Conservation (phyloP, 2,329 filamentous ascomycete genomes). For the Cladosporium austrohemisphaericum region DNA sequence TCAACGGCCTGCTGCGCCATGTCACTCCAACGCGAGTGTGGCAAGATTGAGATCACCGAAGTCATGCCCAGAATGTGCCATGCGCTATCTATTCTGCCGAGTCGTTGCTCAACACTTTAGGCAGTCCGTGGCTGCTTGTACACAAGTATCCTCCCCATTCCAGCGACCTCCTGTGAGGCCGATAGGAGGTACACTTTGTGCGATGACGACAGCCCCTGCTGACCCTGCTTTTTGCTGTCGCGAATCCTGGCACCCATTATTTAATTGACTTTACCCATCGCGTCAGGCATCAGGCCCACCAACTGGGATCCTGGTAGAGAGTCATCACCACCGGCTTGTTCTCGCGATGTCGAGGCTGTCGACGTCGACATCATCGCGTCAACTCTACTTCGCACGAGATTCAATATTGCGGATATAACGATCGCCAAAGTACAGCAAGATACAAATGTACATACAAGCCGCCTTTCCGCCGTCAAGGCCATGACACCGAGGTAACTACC, state of each 20-base stretch:
- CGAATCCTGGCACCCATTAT: too few species aligned
- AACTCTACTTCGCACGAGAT: conserved; percentile 7
- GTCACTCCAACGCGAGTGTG: too few species aligned
- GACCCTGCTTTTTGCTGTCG: too few species aligned
- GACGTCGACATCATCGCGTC: conserved; percentile 9
- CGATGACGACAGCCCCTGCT: too few species aligned
- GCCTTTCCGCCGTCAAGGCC: neutral
- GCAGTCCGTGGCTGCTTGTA: too few species aligned
- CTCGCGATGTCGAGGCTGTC: neutral
- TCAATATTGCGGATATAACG: neutral
- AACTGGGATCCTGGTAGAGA: too few species aligned
- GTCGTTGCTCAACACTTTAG: too few species aligned
- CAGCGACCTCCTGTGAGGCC: too few species aligned
- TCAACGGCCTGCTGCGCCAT: neutral
- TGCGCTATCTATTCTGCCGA: too few species aligned
- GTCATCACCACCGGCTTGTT: neutral
- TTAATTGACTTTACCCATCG: conserved; percentile 12
- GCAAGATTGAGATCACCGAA: neutral
- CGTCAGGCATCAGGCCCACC: neutral
- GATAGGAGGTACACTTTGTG: too few species aligned
- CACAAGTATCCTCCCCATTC: too few species aligned
- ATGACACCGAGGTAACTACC: too few species aligned
- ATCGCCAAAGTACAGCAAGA: neutral
- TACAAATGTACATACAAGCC: neutral
- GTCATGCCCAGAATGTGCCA: neutral